These are phyloP conservation scores for Aegle marmelos DNA, from an alignment of 345 rosid genomes.

Conservation along the genomic window DNA sequence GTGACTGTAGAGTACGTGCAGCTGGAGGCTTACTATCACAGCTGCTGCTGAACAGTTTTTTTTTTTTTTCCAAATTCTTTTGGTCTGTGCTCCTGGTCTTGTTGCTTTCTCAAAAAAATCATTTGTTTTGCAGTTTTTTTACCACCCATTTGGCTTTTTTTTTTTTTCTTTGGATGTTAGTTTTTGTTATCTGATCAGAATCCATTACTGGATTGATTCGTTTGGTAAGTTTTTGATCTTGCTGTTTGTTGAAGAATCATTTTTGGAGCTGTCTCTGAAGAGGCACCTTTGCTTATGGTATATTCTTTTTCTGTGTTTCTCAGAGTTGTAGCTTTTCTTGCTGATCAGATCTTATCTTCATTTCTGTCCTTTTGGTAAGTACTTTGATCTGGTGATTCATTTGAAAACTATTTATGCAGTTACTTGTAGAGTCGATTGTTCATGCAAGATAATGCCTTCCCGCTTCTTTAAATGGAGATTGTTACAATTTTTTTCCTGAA, in stretches of 20 bases:
- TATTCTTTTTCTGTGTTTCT: constrained; percentile 8
- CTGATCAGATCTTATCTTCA: constrained; percentile 3
- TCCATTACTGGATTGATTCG: neutral
- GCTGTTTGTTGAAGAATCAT: neutral
- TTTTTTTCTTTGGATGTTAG: constrained; percentile 5
- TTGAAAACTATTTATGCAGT: neutral
- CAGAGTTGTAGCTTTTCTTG: constrained; percentile 3
- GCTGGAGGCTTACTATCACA: constrained; percentile 39
- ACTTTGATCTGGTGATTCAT: neutral
- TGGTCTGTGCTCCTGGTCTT: constrained; percentile 27
- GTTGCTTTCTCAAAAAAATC: neutral
- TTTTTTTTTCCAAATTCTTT: constrained; percentile 16
- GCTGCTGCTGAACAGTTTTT: constrained; percentile 42
- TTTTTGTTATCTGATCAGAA: constrained; percentile 9
- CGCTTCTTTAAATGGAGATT: neutral
- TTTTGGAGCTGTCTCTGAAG: neutral
- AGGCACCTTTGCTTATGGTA: neutral
- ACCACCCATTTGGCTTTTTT: constrained; percentile 30
- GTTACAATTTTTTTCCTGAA: neutral
- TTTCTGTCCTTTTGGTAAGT: constrained; percentile 10
- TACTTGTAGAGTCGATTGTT: neutral
- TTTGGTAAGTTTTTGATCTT: constrained; percentile 6
- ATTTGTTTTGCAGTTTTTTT: neutral
- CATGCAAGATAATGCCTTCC: neutral
- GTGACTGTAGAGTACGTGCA: constrained; percentile 39